Conservation (phyloP, 2,329 filamentous ascomycete species). For the Colletotrichum siamense region DNA sequence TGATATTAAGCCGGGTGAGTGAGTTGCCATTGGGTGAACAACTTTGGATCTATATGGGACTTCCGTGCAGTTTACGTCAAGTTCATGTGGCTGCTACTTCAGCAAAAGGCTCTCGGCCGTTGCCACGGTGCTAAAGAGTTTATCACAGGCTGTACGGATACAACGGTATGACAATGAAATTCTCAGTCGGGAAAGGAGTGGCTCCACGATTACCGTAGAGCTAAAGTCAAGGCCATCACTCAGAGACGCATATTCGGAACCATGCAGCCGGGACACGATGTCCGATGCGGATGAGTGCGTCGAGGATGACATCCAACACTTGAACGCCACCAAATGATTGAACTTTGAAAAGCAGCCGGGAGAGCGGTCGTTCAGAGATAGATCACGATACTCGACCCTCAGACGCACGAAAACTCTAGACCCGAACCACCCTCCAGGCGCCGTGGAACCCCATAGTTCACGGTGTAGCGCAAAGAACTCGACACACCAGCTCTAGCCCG, state of each 20-base stretch:
- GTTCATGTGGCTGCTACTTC: not conserved
- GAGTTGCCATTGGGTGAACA: not conserved
- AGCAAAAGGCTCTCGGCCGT: not conserved
- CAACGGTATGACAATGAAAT: not conserved
- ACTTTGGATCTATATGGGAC: not conserved
- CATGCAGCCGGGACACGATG: not conserved
- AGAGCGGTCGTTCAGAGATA: not conserved
- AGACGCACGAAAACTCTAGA: not conserved
- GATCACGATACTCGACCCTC: not conserved
- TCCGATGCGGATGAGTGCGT: not conserved
- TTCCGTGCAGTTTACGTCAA: not conserved
- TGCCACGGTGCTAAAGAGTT: not conserved
- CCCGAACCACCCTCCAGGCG: not conserved
- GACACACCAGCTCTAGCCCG: not conserved
- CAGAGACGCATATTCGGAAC: not conserved
- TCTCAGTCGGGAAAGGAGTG: not conserved
- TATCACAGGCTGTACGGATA: not conserved
- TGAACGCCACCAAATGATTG: not conserved
- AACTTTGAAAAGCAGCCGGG: not conserved
- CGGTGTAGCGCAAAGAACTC: not conserved
- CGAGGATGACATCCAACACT: not conserved
- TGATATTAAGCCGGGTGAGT: not conserved
- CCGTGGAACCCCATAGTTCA: not conserved
- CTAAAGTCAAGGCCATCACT: not conserved
- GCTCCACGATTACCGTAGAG: not conserved